These are phyloP conservation scores for Podaxis mareebaensis DNA, from an alignment of 768 basidiomycete species.

Conservation along the genomic window DNA sequence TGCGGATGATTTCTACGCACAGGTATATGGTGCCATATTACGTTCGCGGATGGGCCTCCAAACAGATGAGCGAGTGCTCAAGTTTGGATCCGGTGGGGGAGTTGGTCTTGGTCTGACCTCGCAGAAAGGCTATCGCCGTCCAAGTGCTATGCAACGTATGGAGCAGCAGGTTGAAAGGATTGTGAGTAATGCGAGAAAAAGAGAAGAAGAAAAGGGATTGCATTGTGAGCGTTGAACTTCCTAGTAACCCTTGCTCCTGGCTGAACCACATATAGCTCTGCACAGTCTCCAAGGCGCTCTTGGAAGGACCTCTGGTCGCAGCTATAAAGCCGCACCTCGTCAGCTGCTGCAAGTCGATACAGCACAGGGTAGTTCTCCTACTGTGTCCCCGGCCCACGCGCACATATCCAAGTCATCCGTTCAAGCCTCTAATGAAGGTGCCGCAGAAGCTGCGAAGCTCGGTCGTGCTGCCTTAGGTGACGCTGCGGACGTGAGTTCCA, in stretches of 20 bases:
- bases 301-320: constrained; percentile 91
- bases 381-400: constrained; percentile 43
- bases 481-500: constrained; percentile 48
- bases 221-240: constrained; percentile 41
- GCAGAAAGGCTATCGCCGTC: constrained; percentile 67
- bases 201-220: constrained; percentile 82
- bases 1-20: constrained; percentile 97
- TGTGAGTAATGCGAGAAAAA: constrained; percentile 84
- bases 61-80: constrained; percentile 77
- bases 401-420: constrained; percentile 57
- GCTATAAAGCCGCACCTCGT: constrained; percentile 94
- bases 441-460: constrained; percentile 74
- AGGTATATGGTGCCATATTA: constrained; percentile 86
- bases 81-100: constrained; percentile 81
- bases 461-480: constrained; percentile 72
- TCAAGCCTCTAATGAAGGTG: constrained; percentile 44
- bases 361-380: constrained; percentile 42
- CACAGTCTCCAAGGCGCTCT: constrained; percentile 90
- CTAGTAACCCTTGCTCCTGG: neutral
- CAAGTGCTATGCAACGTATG: constrained; percentile 90
- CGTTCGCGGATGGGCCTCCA: constrained; percentile 78
- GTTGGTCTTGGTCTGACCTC: constrained; percentile 81
- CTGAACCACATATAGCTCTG: constrained; percentile 42
- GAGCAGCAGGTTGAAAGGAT: constrained; percentile 95
- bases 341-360: constrained; percentile 90